These are phyloP conservation scores for Quercus tomentella DNA, from an alignment of 331 rosid genomes.

Conservation along the genomic window DNA sequence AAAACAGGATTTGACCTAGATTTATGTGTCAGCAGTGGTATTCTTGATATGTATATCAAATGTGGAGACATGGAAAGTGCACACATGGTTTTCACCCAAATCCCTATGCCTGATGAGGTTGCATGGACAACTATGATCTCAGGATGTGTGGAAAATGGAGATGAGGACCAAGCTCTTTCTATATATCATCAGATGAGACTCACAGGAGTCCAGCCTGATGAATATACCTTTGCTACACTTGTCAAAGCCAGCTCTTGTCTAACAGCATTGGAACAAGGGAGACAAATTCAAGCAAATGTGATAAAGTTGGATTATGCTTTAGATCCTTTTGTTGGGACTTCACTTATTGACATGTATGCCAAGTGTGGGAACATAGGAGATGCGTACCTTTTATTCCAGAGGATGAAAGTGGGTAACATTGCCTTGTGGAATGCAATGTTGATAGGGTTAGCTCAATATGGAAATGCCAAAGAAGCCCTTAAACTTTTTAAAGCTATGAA, in stretches of 20 bases:
- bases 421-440: slow-evolving; percentile 87
- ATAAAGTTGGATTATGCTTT: slow-evolving; percentile 55
- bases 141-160: slow-evolving; percentile 82
- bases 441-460: slow-evolving; percentile 84
- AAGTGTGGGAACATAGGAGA: slow-evolving; percentile 78
- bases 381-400: slow-evolving; percentile 55
- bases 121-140: slow-evolving; percentile 94
- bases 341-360: slow-evolving; percentile 93
- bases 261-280: slow-evolving; percentile 80
- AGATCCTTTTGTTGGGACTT: slow-evolving; percentile 75
- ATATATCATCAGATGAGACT: slow-evolving; percentile 73
- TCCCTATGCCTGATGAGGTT: slow-evolving; percentile 65
- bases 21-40: slow-evolving; percentile 54
- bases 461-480: slow-evolving; percentile 73
- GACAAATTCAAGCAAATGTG: slow-evolving; percentile 73
- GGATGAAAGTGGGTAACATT: slow-evolving; percentile 36
- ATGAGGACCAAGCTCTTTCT: slow-evolving; percentile 57
- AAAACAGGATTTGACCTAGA: slow-evolving; percentile 48
- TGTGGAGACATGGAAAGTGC: slow-evolving; percentile 76
- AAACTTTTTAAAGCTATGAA: slow-evolving; percentile 59
- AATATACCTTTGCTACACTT: slow-evolving; percentile 77
- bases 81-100: slow-evolving; percentile 41
- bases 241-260: slow-evolving; percentile 69
- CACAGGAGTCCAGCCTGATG: slow-evolving; percentile 68
- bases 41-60: slow-evolving; percentile 75